These are phyloP conservation scores for Sporothrix luriei DNA, from an alignment of 2,329 filamentous ascomycete genomes.

Conservation along the genomic window DNA sequence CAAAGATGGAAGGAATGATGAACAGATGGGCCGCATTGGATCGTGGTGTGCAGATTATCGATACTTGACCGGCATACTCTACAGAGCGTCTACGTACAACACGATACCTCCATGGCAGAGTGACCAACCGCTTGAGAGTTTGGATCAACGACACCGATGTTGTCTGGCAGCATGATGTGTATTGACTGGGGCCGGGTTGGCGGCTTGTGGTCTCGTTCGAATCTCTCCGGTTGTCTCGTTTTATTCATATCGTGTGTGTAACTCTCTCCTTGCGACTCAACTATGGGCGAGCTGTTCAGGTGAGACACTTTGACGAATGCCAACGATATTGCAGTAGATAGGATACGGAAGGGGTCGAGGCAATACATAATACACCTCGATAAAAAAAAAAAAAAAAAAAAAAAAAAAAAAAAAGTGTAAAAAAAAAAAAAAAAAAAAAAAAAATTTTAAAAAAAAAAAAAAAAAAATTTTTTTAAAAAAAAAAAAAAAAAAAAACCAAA, in stretches of 20 bases:
- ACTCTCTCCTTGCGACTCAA: background rate
- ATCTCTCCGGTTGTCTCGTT: background rate
- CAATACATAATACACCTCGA: too few relatives aligned
- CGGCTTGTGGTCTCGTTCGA: background rate
- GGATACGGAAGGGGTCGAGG: background rate
- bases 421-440: background rate
- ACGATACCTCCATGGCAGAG: background rate
- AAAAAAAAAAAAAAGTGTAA: background rate
- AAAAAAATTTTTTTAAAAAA: too few relatives aligned
- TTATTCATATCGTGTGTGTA: too few relatives aligned
- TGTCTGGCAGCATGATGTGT: background rate
- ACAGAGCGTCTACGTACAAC: too few relatives aligned
- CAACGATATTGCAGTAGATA: background rate
- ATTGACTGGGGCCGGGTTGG: background rate
- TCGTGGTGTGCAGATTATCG: too few relatives aligned
- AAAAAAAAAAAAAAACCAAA: background rate
- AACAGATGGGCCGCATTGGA: background rate
- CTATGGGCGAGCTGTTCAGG: background rate
- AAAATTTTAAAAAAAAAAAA: too few relatives aligned
- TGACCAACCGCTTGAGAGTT: conserved; percentile 3
- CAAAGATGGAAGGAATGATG: background rate
- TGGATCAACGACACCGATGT: conserved; percentile 7
- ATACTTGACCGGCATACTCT: too few relatives aligned
- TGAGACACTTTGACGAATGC: background rate
- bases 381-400: background rate